Base-by-base conservation (phyloP, 2,329 filamentous ascomycete species). In the Aspergillus vadensis region DNA sequence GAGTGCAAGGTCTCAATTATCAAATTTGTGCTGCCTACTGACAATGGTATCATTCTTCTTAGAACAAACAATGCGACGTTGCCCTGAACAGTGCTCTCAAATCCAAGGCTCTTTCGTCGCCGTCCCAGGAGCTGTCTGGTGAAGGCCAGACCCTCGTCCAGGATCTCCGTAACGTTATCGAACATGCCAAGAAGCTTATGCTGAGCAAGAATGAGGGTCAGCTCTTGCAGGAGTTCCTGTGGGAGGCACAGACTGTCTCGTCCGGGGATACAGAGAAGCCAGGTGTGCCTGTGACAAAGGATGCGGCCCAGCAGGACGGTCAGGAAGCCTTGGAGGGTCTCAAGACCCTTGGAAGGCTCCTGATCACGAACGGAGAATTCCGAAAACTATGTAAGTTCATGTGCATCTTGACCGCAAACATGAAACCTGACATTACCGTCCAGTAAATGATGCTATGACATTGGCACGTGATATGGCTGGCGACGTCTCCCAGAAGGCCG, bases 321-420 rank as follows among this genome's bases (percentile, higher is more conserved):
- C 87, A 95, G 65, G 85, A 94, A 74, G 92, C 90, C 1, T 81
- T 96, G 8, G 87, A 97, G 65, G 95, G 94, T 25, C 79, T 99
- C 48, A 88, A 92, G 68, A 97, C 92, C 3, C 82, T 99, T 0
- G 95, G 94, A 55, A 93, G 90, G 17, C 83, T 99, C 59, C 81
- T 98, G 69, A 90, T 98, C 71, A 96, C 93, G 70, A 99, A 99
- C 70, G 95, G 95, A 67, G 93, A 98, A 76, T 97, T 96, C 83
- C 86, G 92, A 68, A 97, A 97, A 81, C 86, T 97, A 36, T 79
- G 90, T 89, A 85, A 76, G 89, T 86, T 27, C 5, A 41, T 12
- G 7, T 15, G 12, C 51, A 10, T 36, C 3, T 7, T 3, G 55
- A 10, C 6, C 21, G 8, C 17, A 15, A 9, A 14, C 32, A 8